Evolutionary conservation across 2,329 filamentous ascomycete genomes (phyloP).

Genomic region (Aureobasidium sp.): DNA sequence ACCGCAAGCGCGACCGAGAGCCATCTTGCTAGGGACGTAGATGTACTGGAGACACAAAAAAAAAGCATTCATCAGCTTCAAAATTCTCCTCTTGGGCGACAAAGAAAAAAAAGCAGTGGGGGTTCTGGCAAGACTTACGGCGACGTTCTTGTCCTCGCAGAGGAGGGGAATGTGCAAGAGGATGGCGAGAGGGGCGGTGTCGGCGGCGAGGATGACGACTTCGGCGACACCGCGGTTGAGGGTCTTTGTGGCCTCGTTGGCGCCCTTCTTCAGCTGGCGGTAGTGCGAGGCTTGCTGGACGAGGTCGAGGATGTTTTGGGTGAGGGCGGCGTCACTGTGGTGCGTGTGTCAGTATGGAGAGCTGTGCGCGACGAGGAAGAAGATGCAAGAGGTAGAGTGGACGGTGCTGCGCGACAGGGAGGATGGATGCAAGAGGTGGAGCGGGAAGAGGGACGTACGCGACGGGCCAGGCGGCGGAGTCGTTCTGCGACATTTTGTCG

Average conservation of each 20-base stretch:
- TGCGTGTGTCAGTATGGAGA: too few species aligned
- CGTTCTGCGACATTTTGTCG: slow-evolving; percentile 19
- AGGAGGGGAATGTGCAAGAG: slow-evolving; percentile 83
- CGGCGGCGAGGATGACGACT: slow-evolving; percentile 80
- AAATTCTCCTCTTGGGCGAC: too few species aligned
- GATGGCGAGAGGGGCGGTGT: slow-evolving; percentile 81
- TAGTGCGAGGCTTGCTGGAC: slow-evolving; percentile 62
- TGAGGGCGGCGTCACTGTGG: slow-evolving; percentile 42
- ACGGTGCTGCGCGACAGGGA: slow-evolving; percentile 46
- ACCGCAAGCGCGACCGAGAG: slow-evolving; percentile 82
- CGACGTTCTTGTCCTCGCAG: slow-evolving; percentile 68
- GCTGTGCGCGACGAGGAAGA: too few species aligned
- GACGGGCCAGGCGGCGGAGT: slow-evolving; percentile 24
- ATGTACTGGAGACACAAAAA: too few species aligned
- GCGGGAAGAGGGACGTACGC: slow-evolving; percentile 25
- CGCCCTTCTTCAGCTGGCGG: slow-evolving; percentile 72
- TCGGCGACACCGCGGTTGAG: slow-evolving; percentile 63
- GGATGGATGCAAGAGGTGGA: slow-evolving; percentile 6
- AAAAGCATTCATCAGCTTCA: too few species aligned
- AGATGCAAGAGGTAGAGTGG: too few species aligned
- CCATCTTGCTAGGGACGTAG: slow-evolving; percentile 61
- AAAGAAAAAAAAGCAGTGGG: too few species aligned
- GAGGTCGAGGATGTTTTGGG: slow-evolving; percentile 41
- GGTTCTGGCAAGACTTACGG: too few species aligned
- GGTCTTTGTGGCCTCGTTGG: slow-evolving; percentile 53